Conservation (phyloP, 192 early-diverging fungal genomes). For the Gonapodya sp. region DNA sequence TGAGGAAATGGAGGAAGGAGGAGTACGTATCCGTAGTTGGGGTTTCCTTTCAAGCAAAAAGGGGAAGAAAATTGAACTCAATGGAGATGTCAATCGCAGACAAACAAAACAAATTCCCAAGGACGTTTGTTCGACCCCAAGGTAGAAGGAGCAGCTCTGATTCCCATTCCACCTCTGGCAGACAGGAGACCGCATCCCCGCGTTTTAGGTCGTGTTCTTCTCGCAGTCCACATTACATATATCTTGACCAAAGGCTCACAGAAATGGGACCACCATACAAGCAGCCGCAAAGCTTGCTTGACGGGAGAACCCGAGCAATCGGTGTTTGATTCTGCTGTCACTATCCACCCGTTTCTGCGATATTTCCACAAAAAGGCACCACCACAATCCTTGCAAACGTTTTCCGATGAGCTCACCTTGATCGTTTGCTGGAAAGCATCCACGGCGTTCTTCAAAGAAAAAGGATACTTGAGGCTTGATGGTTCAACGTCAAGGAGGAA, state of each 20-base stretch:
- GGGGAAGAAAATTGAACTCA: too few relatives aligned
- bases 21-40: background rate
- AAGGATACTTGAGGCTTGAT: background rate
- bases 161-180: background rate
- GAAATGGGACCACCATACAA: background rate
- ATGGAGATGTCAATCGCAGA: too few relatives aligned
- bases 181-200: background rate
- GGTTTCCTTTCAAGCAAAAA: background rate
- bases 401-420: background rate
- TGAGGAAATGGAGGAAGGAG: background rate
- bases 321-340: background rate
- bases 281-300: background rate
- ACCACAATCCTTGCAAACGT: background rate
- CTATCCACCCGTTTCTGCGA: background rate
- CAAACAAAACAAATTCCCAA: background rate
- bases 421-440: background rate
- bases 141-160: background rate
- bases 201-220: background rate
- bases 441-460: background rate
- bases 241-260: background rate
- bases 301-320: background rate
- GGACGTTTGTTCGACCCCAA: background rate
- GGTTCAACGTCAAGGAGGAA: background rate
- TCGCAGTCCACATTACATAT: background rate
- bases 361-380: background rate